phyloP scores from a whole-genome alignment of 164 flowering plant species.

The Protea cynaroides region DNA sequence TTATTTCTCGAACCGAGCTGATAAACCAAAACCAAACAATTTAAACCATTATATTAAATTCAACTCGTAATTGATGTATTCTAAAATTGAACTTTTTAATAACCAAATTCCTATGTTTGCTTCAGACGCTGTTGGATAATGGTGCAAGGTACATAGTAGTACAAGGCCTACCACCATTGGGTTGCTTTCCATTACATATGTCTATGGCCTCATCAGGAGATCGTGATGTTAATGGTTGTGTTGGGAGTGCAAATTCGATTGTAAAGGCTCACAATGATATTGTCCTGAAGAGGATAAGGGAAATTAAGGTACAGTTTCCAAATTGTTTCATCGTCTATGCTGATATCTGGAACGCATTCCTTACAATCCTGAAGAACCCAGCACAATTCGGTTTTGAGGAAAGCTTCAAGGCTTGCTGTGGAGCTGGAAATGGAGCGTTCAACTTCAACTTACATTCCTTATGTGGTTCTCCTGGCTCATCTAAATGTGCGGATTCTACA shows the following conservation, averaged over 20 bases:
- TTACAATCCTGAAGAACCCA: slow-evolving; percentile 16
- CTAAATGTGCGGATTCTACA: slow-evolving; percentile 23
- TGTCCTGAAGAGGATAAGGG: slow-evolving; percentile 24
- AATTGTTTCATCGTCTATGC: slow-evolving; percentile 26
- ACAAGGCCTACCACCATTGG: slow-evolving; percentile 45
- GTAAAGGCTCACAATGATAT: slow-evolving; percentile 31
- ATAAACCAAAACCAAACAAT: too few relatives aligned
- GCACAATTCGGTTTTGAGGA: slow-evolving; percentile 26
- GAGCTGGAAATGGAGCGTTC: slow-evolving; percentile 15
- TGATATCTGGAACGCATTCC: slow-evolving; percentile 40
- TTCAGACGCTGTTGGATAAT: slow-evolving; percentile 23
- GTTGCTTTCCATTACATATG: slow-evolving; percentile 39
- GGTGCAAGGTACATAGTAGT: slow-evolving; percentile 47
- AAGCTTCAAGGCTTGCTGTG: slow-evolving; percentile 45
- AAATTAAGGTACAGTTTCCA: slow-evolving; percentile 4
- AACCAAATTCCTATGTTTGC: too few relatives aligned
- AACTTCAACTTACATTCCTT: slow-evolving; percentile 23
- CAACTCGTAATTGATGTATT: too few relatives aligned
- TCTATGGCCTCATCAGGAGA: not conserved
- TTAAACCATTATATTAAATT: too few relatives aligned
- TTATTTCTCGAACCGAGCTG: too few relatives aligned
- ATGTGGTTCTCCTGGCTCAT: slow-evolving; percentile 28
- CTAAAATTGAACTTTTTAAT: too few relatives aligned
- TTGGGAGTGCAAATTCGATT: slow-evolving; percentile 16
- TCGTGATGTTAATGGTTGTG: slow-evolving; percentile 36